These are phyloP conservation scores for Inosperma sp. DNA, from an alignment of 768 basidiomycete species.

Conservation along the genomic window DNA sequence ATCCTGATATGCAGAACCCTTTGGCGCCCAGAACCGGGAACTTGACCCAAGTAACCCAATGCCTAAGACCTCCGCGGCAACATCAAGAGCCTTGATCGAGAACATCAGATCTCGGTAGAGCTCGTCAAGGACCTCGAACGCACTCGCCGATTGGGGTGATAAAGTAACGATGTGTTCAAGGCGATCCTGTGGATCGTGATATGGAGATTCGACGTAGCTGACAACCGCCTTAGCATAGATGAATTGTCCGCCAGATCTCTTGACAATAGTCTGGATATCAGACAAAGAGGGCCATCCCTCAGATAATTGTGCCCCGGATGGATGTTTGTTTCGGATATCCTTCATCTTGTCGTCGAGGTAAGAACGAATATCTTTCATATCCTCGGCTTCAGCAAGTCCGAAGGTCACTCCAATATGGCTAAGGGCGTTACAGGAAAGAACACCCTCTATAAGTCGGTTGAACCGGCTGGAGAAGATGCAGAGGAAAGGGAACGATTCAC, in stretches of 20 bases:
- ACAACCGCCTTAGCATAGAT: constrained; percentile 13
- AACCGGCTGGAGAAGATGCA: constrained; percentile 16
- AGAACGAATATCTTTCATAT: not conserved
- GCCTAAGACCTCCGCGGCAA: too few relatives aligned
- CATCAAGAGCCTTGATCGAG: too few relatives aligned
- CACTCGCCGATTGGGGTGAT: not conserved
- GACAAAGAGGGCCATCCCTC: constrained; percentile 10
- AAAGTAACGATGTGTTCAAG: not conserved
- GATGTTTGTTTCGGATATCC: not conserved
- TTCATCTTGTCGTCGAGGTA: not conserved
- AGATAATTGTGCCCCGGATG: not conserved
- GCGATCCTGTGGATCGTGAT: not conserved
- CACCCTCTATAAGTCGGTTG: constrained; percentile 7
- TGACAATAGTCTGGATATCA: constrained; percentile 7
- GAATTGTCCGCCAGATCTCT: constrained; percentile 13
- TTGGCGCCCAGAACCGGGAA: too few relatives aligned
- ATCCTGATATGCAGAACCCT: too few relatives aligned
- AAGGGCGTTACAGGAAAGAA: not conserved
- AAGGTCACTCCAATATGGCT: not conserved
- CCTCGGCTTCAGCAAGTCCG: not conserved
- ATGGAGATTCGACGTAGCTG: constrained; percentile 6
- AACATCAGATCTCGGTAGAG: too few relatives aligned
- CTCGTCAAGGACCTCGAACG: not conserved
- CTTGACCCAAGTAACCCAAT: too few relatives aligned
- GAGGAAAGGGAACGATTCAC: constrained; percentile 4